A percentile compares a stretch with the other conserved stretches of the same genome.
Evolutionary conservation across 2,329 filamentous ascomycete genomes (phyloP).

Genomic region (Colletotrichum tamarilloi): DNA sequence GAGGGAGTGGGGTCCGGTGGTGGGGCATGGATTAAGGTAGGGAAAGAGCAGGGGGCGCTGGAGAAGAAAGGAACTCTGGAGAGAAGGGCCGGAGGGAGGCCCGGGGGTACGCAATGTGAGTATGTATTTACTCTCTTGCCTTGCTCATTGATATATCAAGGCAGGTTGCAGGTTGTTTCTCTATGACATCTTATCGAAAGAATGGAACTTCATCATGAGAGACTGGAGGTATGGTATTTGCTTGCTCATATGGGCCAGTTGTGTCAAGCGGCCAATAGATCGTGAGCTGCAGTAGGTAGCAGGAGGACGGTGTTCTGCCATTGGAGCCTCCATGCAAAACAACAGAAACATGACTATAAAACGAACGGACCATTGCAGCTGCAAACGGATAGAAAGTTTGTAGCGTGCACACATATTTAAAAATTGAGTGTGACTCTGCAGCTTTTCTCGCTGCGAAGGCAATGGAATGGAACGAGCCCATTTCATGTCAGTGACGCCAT

Average conservation of each 20-base stretch:
- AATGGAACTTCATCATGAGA: background rate
- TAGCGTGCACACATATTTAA: background rate
- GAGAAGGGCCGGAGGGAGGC: background rate
- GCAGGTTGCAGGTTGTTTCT: background rate
- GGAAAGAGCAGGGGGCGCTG: background rate
- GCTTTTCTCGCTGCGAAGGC: conserved; percentile 13
- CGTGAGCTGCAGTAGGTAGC: background rate
- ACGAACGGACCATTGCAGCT: too few species aligned
- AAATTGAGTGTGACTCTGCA: conserved; percentile 7
- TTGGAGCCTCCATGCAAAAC: background rate
- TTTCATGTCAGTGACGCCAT: conserved; percentile 24
- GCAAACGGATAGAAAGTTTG: too few species aligned
- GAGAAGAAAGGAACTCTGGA: background rate
- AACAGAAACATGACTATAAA: background rate
- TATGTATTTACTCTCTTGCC: too few species aligned
- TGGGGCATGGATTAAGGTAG: conserved; percentile 7
- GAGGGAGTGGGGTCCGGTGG: conserved; percentile 18
- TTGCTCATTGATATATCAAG: background rate
- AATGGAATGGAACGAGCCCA: background rate
- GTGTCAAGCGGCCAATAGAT: background rate
- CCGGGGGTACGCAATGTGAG: background rate
- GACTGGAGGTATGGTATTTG: background rate
- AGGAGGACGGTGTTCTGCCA: background rate
- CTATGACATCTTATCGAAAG: too few species aligned
- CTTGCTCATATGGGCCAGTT: background rate